Conservation (phyloP, 768 basidiomycete genomes). For the Mycena latifolia region DNA sequence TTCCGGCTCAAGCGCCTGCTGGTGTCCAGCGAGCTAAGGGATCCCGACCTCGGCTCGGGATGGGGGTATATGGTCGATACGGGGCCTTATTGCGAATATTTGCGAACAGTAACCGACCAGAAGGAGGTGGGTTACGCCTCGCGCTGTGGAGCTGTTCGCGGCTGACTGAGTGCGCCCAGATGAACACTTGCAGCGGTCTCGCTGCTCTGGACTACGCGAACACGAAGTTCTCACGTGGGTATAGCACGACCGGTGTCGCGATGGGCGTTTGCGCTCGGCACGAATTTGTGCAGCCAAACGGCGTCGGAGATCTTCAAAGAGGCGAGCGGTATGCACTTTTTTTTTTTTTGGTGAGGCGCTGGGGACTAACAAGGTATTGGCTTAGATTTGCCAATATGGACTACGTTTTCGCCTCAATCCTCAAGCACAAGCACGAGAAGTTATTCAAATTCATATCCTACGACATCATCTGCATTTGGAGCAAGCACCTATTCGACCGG, state of each 20-base stretch:
- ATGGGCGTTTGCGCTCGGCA: slow-evolving; percentile 30
- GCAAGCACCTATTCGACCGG: not conserved
- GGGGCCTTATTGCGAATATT: not conserved
- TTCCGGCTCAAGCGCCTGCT: not conserved
- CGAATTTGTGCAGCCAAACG: slow-evolving; percentile 30
- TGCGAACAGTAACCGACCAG: not conserved
- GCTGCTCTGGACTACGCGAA: slow-evolving; percentile 32
- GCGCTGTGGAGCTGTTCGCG: too few species aligned
- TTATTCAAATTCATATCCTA: slow-evolving; percentile 39
- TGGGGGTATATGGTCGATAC: not conserved
- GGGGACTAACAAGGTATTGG: too few species aligned
- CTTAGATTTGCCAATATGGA: slow-evolving; percentile 41
- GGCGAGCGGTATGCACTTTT: slow-evolving; percentile 1
- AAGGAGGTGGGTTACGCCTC: too few species aligned
- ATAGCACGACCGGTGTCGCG: slow-evolving; percentile 25
- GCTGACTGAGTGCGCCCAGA: slow-evolving; percentile 13
- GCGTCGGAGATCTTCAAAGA: slow-evolving; percentile 35
- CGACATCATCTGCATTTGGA: slow-evolving; percentile 50
- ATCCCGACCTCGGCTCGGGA: not conserved
- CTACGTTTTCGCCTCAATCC: slow-evolving; percentile 34
- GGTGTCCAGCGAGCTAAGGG: not conserved
- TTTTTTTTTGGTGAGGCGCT: not conserved
- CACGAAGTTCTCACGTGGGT: slow-evolving; percentile 30
- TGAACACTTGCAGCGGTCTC: slow-evolving; percentile 31
- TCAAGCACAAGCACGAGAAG: not conserved